These are phyloP conservation scores for Thielaviopsis musarum DNA, from an alignment of 2,329 filamentous ascomycete species.

Conservation along the genomic window DNA sequence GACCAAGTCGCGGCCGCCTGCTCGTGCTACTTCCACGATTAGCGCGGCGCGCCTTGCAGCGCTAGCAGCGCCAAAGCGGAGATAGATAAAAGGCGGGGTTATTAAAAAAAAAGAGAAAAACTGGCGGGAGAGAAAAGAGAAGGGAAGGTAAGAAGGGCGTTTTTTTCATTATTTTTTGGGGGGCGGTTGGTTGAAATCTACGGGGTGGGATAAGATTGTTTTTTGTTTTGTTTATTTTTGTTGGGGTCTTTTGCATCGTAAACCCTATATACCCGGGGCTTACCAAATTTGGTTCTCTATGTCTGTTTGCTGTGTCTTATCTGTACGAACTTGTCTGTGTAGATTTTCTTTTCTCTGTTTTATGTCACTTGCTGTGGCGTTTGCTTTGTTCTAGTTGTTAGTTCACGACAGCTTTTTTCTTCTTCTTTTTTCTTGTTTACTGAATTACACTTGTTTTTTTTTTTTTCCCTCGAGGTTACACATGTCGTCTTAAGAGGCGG, in stretches of 20 bases:
- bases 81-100: not conserved
- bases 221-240: not conserved
- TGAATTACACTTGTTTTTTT: not conserved
- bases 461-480: too few relatives aligned
- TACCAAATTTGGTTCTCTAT: too few relatives aligned
- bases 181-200: not conserved
- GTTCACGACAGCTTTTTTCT: not conserved
- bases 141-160: not conserved
- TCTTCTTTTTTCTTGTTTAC: not conserved
- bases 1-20: not conserved
- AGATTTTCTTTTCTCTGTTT: not conserved
- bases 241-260: too few relatives aligned
- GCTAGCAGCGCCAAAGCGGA: constrained; percentile 8
- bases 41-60: constrained; percentile 7
- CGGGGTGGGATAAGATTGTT: not conserved
- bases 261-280: too few relatives aligned
- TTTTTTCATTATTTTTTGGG: not conserved
- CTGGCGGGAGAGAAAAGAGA: too few relatives aligned
- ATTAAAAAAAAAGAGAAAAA: not conserved
- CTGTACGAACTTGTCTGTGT: not conserved
- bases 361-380: not conserved
- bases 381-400: not conserved
- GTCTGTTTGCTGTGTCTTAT: too few relatives aligned
- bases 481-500: too few relatives aligned
- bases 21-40: constrained; percentile 1